Base-by-base conservation (phyloP, 345 rosid species). In the Raphanus raphanistrum region DNA sequence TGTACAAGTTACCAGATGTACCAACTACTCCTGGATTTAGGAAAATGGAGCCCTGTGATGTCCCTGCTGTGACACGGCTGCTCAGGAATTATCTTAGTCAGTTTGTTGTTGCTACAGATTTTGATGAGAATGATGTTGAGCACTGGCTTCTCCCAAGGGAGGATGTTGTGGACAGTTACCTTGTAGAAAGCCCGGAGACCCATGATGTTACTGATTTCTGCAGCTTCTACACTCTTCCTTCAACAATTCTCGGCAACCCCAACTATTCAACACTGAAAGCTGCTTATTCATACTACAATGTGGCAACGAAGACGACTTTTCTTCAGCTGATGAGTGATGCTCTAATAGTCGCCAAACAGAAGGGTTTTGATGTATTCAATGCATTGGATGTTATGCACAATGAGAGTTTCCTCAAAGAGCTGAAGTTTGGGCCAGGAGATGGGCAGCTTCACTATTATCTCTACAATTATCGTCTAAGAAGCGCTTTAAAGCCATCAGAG, bases 381-480 rank as follows among this genome's bases (percentile, higher is more conserved):
- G 68, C 68, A 21, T 64, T 64, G 52, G 68, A 64, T 36, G 68
- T 64, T 2, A 64, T 64, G 68, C 68, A 64, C 48, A 64, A 64
- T 21, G 68, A 64, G 52, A 36, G 52, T 36, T 64, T 64, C 52
- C 43, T 64, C 1, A 64, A 64, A 21, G 68, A 64, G 26, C 48
- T 64, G 68, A 64, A 64, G 43, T 64, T 64, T 64, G 68, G 52
- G 1, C 52, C 52, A 36, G 52, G 52, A 21, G 68, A 64, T 35
- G 68, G 68, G 13, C 48, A 64, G 68, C 48, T 64, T 16, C 68
- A 36, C 68, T 64, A 64, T 10, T 64, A 64, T 36, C 68, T 64
- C 52, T 36, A 64, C 27, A 36, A 64, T 5, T 64, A 64, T 21
- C 68, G 68, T 35, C 27, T 64, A 36, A 64, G 50, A 64, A 64